phyloP scores from a whole-genome alignment of 2,329 filamentous ascomycete genomes.

The Fusarium incarnatum region DNA sequence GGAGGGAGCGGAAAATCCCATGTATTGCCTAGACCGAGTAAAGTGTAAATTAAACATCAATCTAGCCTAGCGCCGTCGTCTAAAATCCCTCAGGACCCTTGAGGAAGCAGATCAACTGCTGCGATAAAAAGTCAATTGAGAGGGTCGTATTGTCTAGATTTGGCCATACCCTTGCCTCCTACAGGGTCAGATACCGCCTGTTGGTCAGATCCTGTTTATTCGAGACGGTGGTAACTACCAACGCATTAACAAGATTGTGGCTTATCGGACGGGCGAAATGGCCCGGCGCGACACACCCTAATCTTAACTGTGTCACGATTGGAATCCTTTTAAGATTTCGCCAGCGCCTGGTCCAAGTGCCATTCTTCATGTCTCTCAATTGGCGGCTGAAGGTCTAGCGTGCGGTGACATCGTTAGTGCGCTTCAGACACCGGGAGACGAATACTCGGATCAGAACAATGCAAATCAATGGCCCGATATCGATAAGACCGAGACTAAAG shows the following conservation, averaged over 20 bases:
- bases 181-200: too few relatives aligned
- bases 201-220: too few relatives aligned
- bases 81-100: constrained; percentile 1
- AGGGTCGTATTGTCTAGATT: not conserved
- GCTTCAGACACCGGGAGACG: not conserved
- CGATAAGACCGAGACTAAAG: not conserved
- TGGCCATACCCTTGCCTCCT: not conserved
- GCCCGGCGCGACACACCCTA: not conserved
- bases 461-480: not conserved
- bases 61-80: not conserved
- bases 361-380: not conserved
- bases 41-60: constrained; percentile 1
- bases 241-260: not conserved
- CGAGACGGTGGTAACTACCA: too few relatives aligned
- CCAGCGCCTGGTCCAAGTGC: not conserved
- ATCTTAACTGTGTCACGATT: not conserved
- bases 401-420: not conserved
- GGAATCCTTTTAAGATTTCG: not conserved
- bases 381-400: not conserved
- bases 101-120: not conserved
- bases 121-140: not conserved
- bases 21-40: constrained; percentile 2
- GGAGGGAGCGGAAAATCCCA: not conserved
- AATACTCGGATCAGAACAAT: not conserved
- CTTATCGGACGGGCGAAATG: not conserved